These are phyloP conservation scores for Kwoniella shivajii DNA, from an alignment of 1,284 basidiomycete genomes.

Conservation along the genomic window DNA sequence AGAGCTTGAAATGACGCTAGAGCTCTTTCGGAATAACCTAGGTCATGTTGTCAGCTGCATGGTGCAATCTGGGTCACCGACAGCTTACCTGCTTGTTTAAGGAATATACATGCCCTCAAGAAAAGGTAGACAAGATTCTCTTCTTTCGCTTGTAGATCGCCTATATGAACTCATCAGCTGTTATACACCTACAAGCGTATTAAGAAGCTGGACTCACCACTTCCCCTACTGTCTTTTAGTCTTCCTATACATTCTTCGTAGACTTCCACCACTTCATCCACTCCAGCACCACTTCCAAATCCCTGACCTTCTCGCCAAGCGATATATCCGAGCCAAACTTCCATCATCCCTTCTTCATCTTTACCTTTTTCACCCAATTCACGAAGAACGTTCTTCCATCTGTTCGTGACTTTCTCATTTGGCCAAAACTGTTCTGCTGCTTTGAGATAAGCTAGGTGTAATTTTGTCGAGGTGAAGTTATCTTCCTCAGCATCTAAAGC, in stretches of 20 bases:
- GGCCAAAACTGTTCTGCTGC: constrained; percentile 46
- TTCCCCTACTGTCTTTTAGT: constrained; percentile 16
- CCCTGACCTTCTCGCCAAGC: constrained; percentile 50
- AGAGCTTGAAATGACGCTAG: constrained; percentile 57
- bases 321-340: constrained; percentile 47
- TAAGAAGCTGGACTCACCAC: constrained; percentile 2
- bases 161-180: background rate
- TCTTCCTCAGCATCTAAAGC: constrained; percentile 36
- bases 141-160: constrained; percentile 31
- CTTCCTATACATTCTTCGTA: constrained; percentile 42
- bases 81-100: constrained; percentile 73
- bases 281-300: constrained; percentile 34
- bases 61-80: background rate
- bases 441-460: constrained; percentile 47
- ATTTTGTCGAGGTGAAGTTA: constrained; percentile 31
- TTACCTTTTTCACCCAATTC: constrained; percentile 22
- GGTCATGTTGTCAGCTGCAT: background rate
- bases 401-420: constrained; percentile 35
- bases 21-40: constrained; percentile 57
- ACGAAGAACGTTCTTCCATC: constrained; percentile 47
- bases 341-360: constrained; percentile 29
- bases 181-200: background rate
- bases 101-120: constrained; percentile 56
- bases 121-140: constrained; percentile 51
- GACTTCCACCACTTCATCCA: constrained; percentile 48